Conservation (phyloP, 148 eudicot species). For the Rhododendron henanense region DNA sequence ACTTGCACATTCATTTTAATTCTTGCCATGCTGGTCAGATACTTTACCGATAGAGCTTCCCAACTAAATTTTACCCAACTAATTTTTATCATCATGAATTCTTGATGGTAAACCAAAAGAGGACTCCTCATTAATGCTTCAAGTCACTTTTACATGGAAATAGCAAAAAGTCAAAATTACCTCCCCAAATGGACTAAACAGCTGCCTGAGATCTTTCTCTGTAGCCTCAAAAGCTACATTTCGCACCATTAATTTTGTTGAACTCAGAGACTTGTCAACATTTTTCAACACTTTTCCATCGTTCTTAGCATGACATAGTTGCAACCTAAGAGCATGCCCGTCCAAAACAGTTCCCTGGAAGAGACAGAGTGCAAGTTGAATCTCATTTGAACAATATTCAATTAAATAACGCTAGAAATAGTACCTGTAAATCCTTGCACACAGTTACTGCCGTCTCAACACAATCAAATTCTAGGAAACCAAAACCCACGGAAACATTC, state of each 20-base stretch:
- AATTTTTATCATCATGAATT: not conserved
- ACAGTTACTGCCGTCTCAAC: too few species aligned
- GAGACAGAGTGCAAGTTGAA: too few species aligned
- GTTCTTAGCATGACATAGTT: conserved; percentile 49
- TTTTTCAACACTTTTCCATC: conserved; percentile 47
- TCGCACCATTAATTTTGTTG: conserved; percentile 85
- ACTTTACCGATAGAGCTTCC: not conserved
- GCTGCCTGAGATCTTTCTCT: conserved; percentile 80
- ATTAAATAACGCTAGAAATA: too few species aligned
- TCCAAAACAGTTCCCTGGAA: too few species aligned
- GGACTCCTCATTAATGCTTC: not conserved
- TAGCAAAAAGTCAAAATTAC: conserved; percentile 28
- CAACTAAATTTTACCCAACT: not conserved
- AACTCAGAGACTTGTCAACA: conserved; percentile 58
- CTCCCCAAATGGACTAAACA: conserved; percentile 92
- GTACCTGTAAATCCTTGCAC: too few species aligned
- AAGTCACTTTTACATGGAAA: not conserved
- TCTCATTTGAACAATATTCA: too few species aligned
- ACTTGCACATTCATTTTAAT: not conserved
- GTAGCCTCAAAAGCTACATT: conserved; percentile 99
- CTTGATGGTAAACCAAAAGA: not conserved
- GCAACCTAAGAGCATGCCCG: too few species aligned
- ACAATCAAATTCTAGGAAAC: too few species aligned
- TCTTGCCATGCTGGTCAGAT: not conserved
- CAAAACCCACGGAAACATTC: too few species aligned